Percentiles rank a stretch among this genome's conserved stretches.
phyloP scores from a whole-genome alignment of 1,139 yeast genomes.

The Debaryomyces coudertii region DNA sequence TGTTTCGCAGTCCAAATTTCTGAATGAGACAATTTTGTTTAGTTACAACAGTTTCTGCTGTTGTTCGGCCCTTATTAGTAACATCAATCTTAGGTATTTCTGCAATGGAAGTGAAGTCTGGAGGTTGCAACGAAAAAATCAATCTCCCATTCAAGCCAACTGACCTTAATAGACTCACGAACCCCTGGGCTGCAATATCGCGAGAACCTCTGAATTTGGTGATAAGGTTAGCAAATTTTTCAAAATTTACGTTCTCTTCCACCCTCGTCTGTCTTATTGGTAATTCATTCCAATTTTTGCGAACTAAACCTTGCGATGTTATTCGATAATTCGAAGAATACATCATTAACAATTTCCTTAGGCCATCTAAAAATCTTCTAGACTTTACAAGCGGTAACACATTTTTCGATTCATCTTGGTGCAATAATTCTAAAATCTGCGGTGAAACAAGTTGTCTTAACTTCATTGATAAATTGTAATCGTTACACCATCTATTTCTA shows the following conservation, averaged over 20 bases:
- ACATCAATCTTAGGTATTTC: constrained; percentile 20
- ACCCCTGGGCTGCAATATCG: constrained; percentile 87
- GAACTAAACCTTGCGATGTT: constrained; percentile 45
- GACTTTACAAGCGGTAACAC: constrained; percentile 53
- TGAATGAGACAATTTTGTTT: constrained; percentile 14
- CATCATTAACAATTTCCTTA: constrained; percentile 61
- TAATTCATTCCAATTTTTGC: constrained; percentile 65
- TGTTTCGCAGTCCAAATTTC: constrained; percentile 24
- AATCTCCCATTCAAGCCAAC: constrained; percentile 74
- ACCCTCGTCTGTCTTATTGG: constrained; percentile 25
- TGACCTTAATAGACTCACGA: constrained; percentile 73
- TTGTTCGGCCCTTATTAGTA: constrained; percentile 2
- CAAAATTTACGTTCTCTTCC: constrained; percentile 31
- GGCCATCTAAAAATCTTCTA: constrained; percentile 72
- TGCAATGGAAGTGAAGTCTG: constrained; percentile 64
- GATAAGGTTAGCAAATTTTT: constrained; percentile 46
- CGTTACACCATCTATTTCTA: constrained; percentile 77
- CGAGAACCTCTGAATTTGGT: constrained; percentile 63
- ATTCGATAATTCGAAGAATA: constrained; percentile 66
- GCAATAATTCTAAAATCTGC: constrained; percentile 47
- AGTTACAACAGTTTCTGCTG: neutral
- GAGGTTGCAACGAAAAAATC: constrained; percentile 84
- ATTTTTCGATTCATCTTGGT: constrained; percentile 40
- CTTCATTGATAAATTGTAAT: constrained; percentile 39
- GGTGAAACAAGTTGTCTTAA: constrained; percentile 53